These are phyloP conservation scores for Edaphochlamys debaryana DNA, from an alignment of 139 green algal species.

Conservation along the genomic window DNA sequence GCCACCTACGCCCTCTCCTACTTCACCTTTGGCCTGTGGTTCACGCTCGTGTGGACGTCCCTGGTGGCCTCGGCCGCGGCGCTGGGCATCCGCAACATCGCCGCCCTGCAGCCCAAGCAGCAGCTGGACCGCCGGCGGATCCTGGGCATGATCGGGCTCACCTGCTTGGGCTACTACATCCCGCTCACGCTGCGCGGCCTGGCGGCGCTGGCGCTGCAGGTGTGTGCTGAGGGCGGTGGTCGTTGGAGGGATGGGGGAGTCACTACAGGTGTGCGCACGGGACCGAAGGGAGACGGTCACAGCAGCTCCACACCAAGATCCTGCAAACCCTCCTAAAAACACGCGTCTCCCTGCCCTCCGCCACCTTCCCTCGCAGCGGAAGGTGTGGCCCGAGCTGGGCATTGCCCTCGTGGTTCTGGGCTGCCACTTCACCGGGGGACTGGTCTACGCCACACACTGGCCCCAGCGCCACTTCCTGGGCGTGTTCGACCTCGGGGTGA, in stretches of 20 bases:
- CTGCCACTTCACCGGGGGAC: conserved; percentile 22
- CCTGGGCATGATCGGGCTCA: conserved; percentile 33
- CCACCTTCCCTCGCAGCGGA: not conserved
- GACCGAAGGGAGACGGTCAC: too few relatives aligned
- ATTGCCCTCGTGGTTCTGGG: conserved; percentile 36
- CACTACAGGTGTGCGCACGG: not conserved
- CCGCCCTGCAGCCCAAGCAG: conserved; percentile 20
- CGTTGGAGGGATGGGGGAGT: not conserved
- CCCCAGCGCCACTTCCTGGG: conserved; percentile 32
- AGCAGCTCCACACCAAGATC: too few relatives aligned
- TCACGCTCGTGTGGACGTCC: not conserved
- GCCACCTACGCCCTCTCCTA: conserved; percentile 42
- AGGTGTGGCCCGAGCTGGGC: conserved; percentile 18
- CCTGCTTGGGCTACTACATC: conserved; percentile 39
- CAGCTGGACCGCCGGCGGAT: conserved; percentile 28
- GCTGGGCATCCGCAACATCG: conserved; percentile 6
- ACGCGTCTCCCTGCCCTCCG: too few relatives aligned
- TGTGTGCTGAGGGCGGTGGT: not conserved
- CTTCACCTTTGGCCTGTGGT: conserved; percentile 33
- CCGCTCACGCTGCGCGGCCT: conserved; percentile 16
- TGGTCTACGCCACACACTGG: conserved; percentile 33
- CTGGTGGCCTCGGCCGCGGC: not conserved
- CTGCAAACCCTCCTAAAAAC: too few relatives aligned
- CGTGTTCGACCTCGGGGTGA: conserved; percentile 34
- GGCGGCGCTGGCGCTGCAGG: conserved; percentile 10